Evolutionary conservation across 2,329 filamentous ascomycete genomes (phyloP).

Genomic region (Colletotrichum sp.): DNA sequence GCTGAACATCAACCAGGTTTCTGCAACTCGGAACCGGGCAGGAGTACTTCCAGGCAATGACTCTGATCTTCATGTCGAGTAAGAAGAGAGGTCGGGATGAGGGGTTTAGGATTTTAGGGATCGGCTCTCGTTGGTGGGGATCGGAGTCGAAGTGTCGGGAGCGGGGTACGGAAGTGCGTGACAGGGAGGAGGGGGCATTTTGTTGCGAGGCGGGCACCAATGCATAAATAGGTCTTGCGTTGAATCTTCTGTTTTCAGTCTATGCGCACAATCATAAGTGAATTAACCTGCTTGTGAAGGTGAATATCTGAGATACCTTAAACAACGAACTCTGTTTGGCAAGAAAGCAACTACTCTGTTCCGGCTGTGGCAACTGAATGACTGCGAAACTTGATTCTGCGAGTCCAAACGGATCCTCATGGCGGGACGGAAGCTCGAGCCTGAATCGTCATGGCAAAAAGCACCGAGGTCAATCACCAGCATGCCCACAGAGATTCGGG

Average conservation of each 20-base stretch:
- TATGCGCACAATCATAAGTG: background rate
- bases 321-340: background rate
- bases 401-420: background rate
- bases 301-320: background rate
- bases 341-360: background rate
- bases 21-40: background rate
- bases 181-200: background rate
- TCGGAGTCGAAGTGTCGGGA: background rate
- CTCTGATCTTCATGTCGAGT: background rate
- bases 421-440: rapidly evolving
- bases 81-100: background rate
- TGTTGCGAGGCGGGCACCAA: background rate
- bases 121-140: background rate
- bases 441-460: background rate
- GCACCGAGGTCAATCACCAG: background rate
- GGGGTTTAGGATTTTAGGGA: background rate
- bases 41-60: background rate
- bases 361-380: background rate
- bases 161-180: background rate
- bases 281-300: background rate
- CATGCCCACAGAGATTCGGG: background rate
- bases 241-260: rapidly evolving
- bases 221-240: background rate
- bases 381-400: background rate
- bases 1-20: background rate